A percentile compares a stretch with the other conserved stretches of the same genome.
Conservation (phyloP, 2,329 filamentous ascomycete species). For the Trichophyton verrucosum region DNA sequence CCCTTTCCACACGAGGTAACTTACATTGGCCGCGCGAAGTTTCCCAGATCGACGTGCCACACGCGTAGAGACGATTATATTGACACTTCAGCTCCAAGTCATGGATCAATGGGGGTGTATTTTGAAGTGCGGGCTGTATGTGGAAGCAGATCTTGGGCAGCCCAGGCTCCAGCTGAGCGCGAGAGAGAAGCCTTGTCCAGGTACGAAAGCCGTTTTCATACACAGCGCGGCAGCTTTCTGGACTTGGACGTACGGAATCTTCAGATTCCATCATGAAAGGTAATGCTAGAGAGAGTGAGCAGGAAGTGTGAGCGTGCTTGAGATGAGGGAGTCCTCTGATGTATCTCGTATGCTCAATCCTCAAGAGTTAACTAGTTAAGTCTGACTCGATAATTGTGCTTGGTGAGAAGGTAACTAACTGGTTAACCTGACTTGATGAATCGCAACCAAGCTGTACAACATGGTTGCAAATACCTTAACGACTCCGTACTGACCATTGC, state of each 20-base stretch:
- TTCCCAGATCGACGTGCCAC: constrained; percentile 7
- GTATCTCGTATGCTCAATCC: too few relatives aligned
- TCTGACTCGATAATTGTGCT: too few relatives aligned
- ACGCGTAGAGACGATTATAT: constrained; percentile 3
- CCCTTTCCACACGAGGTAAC: constrained; percentile 1
- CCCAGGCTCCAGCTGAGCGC: not conserved
- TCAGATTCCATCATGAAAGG: not conserved
- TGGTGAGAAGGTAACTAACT: too few relatives aligned
- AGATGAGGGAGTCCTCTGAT: not conserved
- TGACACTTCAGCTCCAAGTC: not conserved
- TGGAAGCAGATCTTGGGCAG: constrained; percentile 8
- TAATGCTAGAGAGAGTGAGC: not conserved
- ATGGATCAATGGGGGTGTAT: constrained; percentile 4
- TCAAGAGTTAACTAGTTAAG: too few relatives aligned
- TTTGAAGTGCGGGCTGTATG: constrained; percentile 1
- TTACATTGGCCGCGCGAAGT: constrained; percentile 5
- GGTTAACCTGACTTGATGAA: too few relatives aligned
- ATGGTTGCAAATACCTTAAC: too few relatives aligned
- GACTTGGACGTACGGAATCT: not conserved
- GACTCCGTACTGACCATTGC: too few relatives aligned
- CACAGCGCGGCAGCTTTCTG: not conserved
- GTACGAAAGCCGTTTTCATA: not conserved
- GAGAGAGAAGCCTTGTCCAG: not conserved
- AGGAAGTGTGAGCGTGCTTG: not conserved
- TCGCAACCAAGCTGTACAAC: too few relatives aligned